Evolutionary conservation across 73 alveolate genomes (phyloP).

Genomic region (Paramecium octaurelia): DNA sequence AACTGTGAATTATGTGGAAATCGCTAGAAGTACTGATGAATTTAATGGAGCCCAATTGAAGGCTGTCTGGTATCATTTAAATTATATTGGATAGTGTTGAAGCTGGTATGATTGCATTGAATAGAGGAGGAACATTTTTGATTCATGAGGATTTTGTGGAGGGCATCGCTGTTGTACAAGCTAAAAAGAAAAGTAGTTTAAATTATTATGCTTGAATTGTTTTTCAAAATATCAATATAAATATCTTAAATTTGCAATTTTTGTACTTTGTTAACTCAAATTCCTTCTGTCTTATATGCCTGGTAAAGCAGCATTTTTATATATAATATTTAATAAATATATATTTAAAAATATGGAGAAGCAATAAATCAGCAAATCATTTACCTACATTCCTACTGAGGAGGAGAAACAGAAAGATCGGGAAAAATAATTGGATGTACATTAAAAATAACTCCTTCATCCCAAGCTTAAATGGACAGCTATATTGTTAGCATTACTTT

Average conservation of each 20-base stretch:
- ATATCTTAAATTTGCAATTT: background rate
- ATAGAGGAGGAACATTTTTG: slow-evolving; percentile 59
- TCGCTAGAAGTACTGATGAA: slow-evolving; percentile 64
- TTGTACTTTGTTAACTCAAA: background rate
- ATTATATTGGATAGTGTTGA: background rate
- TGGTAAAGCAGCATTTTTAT: background rate
- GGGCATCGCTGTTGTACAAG: slow-evolving; percentile 62
- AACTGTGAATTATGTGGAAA: slow-evolving; percentile 46
- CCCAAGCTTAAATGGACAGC: slow-evolving; percentile 4
- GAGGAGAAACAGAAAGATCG: background rate
- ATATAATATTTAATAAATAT: background rate
- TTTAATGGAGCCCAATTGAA: slow-evolving; percentile 61
- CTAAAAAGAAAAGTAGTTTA: slow-evolving; percentile 60
- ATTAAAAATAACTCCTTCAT: background rate
- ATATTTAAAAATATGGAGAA: background rate
- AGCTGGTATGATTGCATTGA: slow-evolving; percentile 64
- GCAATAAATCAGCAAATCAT: background rate
- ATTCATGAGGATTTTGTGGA: slow-evolving; percentile 65
- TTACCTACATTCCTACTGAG: background rate
- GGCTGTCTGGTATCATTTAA: slow-evolving; percentile 43
- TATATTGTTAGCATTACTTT: background rate
- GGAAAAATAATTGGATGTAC: background rate
- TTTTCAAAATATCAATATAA: background rate
- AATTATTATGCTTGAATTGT: slow-evolving; percentile 60
- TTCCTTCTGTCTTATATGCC: background rate